These are phyloP conservation scores for Alternaria sp. DNA, from an alignment of 2,329 filamentous ascomycete genomes.

Conservation along the genomic window DNA sequence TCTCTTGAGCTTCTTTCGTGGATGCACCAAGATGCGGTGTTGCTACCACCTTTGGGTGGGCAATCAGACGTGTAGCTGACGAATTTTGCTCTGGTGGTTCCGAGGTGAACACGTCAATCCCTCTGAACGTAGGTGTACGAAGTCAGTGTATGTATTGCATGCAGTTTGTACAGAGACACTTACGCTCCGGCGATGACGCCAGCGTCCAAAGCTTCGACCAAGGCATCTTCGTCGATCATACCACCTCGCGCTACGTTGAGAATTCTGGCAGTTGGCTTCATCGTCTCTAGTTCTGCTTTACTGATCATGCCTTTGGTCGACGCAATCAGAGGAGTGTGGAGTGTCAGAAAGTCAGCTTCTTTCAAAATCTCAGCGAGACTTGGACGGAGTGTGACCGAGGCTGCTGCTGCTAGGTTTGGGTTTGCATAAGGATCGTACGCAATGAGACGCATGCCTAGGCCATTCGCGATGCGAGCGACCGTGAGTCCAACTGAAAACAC, in stretches of 20 bases:
- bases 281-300: conserved; percentile 70
- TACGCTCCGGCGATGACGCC: conserved; percentile 75
- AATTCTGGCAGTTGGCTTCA: conserved; percentile 78
- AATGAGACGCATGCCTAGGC: conserved; percentile 77
- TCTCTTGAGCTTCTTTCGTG: conserved; percentile 84
- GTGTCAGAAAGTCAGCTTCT: conserved; percentile 77
- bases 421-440: conserved; percentile 83
- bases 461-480: conserved; percentile 80
- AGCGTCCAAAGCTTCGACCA: conserved; percentile 74
- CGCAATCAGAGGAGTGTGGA: conserved; percentile 82
- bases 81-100: conserved; percentile 73
- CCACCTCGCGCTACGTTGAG: conserved; percentile 83
- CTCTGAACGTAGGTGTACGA: conserved; percentile 39
- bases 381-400: conserved; percentile 70
- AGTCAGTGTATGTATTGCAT: too few species aligned
- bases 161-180: too few species aligned
- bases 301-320: conserved; percentile 79
- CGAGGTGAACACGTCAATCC: conserved; percentile 80
- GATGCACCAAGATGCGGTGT: conserved; percentile 84
- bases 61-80: conserved; percentile 69
- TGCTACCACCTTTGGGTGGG: conserved; percentile 76
- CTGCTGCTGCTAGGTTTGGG: conserved; percentile 72
- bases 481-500: conserved; percentile 71
- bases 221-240: conserved; percentile 78
- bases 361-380: conserved; percentile 69